These are phyloP conservation scores for Pseudozyma sp. DNA, from an alignment of 1,284 basidiomycete species.

Conservation along the genomic window DNA sequence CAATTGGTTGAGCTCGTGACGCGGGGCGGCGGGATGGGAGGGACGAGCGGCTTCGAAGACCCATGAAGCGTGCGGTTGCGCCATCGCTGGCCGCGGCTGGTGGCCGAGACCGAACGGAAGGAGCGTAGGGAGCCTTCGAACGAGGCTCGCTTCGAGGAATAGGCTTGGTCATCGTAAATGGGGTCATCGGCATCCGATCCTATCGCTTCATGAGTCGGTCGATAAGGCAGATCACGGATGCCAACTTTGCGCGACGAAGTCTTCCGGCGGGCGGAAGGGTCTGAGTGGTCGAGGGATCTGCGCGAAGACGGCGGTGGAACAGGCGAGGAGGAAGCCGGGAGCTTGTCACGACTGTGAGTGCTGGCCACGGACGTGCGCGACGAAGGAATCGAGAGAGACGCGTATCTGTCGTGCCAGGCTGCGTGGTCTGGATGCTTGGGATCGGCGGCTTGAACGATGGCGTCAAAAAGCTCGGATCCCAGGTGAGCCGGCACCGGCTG, in stretches of 20 bases:
- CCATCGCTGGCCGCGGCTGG: constrained; percentile 21
- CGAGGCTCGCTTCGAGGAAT: constrained; percentile 19
- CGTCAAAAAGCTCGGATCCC: constrained; percentile 40
- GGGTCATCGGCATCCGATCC: constrained; percentile 42
- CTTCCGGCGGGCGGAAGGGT: constrained; percentile 11
- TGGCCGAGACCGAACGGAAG: constrained; percentile 14
- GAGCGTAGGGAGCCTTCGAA: constrained; percentile 37
- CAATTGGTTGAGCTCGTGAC: constrained; percentile 40
- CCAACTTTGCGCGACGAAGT: constrained; percentile 19
- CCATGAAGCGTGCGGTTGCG: constrained; percentile 30
- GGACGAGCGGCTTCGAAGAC: constrained; percentile 26
- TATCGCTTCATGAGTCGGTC: constrained; percentile 6
- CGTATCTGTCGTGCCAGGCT: constrained; percentile 36
- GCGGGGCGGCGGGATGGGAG: constrained; percentile 42
- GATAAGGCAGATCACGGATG: constrained; percentile 8
- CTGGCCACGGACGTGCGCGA: constrained; percentile 27
- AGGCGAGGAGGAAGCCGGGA: constrained; percentile 3
- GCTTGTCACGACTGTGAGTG: constrained; percentile 18
- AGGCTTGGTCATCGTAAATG: constrained; percentile 6
- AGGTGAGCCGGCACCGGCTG: constrained; percentile 19
- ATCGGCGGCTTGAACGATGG: constrained; percentile 46
- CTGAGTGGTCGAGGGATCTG: constrained; percentile 29
- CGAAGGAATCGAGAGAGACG: constrained; percentile 25
- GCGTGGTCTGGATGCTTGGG: constrained; percentile 41
- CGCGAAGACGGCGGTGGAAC: constrained; percentile 9